phyloP scores from a whole-genome alignment of 1,139 yeast genomes.

The Scheffersomyces titani region DNA sequence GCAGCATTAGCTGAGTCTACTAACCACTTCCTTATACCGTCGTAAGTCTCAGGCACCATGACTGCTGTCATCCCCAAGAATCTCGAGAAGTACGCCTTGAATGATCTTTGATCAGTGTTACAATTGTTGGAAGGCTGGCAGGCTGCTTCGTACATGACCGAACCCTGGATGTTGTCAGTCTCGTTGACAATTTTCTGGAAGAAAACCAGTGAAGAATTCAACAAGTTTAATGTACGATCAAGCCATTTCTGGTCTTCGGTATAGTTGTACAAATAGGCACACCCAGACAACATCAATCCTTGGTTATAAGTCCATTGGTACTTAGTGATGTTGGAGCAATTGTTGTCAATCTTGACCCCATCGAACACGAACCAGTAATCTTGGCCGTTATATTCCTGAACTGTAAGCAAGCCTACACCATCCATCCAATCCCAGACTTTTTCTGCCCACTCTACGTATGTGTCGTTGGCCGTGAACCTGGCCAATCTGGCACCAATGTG shows the following conservation, averaged over 20 bases:
- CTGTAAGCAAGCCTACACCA: slow-evolving; percentile 47
- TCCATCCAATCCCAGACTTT: slow-evolving; percentile 71
- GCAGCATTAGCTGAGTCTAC: slow-evolving; percentile 51
- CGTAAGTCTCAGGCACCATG: slow-evolving; percentile 53
- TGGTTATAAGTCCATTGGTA: slow-evolving; percentile 79
- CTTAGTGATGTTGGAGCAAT: slow-evolving; percentile 56
- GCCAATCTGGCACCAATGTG: slow-evolving; percentile 78
- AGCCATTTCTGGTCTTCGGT: slow-evolving; percentile 64
- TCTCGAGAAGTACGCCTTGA: slow-evolving; percentile 72
- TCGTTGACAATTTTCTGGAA: slow-evolving; percentile 23
- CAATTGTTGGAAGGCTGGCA: slow-evolving; percentile 57
- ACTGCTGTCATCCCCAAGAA: slow-evolving; percentile 61
- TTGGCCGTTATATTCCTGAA: slow-evolving; percentile 19
- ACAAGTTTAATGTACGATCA: slow-evolving; percentile 49
- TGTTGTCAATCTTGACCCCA: slow-evolving; percentile 62
- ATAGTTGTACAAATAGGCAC: slow-evolving; percentile 68
- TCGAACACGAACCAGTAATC: slow-evolving; percentile 53
- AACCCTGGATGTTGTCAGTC: slow-evolving; percentile 17
- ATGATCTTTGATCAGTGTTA: slow-evolving; percentile 75
- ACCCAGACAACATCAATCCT: slow-evolving; percentile 72
- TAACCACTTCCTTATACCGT: slow-evolving; percentile 45
- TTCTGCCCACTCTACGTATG: slow-evolving; percentile 67
- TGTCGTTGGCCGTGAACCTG: slow-evolving; percentile 62
- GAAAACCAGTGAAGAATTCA: slow-evolving; percentile 53
- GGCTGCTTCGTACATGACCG: slow-evolving; percentile 65